Percentiles rank a stretch among this genome's conserved stretches.
phyloP scores from a whole-genome alignment of 306 rosid species.

The Astragalus glycyphyllos region DNA sequence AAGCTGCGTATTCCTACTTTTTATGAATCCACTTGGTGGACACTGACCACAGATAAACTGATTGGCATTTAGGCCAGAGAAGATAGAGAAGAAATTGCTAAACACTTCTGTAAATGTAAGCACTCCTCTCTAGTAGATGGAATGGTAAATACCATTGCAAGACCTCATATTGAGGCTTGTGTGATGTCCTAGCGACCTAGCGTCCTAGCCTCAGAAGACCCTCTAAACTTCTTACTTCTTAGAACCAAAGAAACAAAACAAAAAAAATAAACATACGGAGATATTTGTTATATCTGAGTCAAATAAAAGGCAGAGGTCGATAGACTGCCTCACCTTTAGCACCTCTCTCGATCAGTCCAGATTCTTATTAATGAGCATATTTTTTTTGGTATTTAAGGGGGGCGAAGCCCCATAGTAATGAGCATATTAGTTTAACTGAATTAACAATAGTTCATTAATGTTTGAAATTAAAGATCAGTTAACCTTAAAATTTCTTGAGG shows the following conservation, averaged over 20 bases:
- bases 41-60: too few species aligned
- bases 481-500: conserved; percentile 12
- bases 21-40: conserved; percentile 12
- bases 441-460: conserved; percentile 27
- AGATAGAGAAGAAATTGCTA: not conserved
- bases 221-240: conserved; percentile 20
- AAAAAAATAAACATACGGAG: not conserved
- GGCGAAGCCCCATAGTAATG: too few species aligned
- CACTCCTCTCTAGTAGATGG: not conserved
- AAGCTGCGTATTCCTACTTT: conserved; percentile 11
- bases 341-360: conserved; percentile 8
- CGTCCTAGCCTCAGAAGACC: conserved; percentile 29
- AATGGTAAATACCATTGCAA: not conserved
- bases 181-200: conserved; percentile 30
- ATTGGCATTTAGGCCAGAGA: conserved; percentile 28
- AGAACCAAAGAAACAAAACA: too few species aligned
- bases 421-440: conserved; percentile 2
- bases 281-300: not conserved
- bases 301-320: conserved; percentile 22
- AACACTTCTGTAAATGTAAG: not conserved
- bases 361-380: conserved; percentile 8
- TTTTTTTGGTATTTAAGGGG: too few species aligned
- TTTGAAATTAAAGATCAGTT: conserved; percentile 17
- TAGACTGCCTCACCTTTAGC: not conserved
- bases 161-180: conserved; percentile 5